Percentiles rank a stretch among this genome's conserved stretches.
Conservation (phyloP, 2,329 filamentous ascomycete genomes). For the Gremmenia infestans region DNA sequence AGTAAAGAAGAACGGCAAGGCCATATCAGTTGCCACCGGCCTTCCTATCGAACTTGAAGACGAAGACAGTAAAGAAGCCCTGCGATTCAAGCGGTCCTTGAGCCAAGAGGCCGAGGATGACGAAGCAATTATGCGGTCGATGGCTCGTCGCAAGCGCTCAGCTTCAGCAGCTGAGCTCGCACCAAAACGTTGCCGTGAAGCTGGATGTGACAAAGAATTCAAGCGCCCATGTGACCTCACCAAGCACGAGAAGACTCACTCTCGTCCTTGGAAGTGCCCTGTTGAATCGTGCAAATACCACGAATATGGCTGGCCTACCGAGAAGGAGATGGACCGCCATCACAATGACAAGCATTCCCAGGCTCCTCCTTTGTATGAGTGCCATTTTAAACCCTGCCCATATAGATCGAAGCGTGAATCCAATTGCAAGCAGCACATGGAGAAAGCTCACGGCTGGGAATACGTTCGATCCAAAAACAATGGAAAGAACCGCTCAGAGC, state of each 20-base stretch:
- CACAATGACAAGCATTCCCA: constrained; percentile 92
- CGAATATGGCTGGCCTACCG: constrained; percentile 87
- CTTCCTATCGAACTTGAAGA: constrained; percentile 53
- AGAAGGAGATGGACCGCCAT: constrained; percentile 95
- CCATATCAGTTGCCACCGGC: constrained; percentile 71
- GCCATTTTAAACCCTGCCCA: constrained; percentile 74
- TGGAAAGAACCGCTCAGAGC: constrained; percentile 49
- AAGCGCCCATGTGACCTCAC: constrained; percentile 95
- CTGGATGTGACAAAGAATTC: constrained; percentile 83
- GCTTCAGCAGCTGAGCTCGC: constrained; percentile 79
- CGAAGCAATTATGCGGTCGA: constrained; percentile 80
- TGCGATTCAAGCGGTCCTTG: constrained; percentile 60
- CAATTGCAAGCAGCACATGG: constrained; percentile 99
- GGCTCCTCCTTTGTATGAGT: constrained; percentile 76
- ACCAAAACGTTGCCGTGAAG: constrained; percentile 70
- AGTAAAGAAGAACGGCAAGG: constrained; percentile 72
- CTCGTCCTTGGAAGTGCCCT: constrained; percentile 91
- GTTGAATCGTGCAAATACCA: constrained; percentile 82
- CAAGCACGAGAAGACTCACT: constrained; percentile 98
- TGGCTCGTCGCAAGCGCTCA: constrained; percentile 94
- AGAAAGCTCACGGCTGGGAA: constrained; percentile 88
- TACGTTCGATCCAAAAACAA: constrained; percentile 93
- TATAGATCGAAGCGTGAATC: constrained; percentile 95
- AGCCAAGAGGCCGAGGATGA: constrained; percentile 71
- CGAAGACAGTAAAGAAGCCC: constrained; percentile 42